Conservation (phyloP, 1,139 yeast genomes). For the Yamadazyma songkhlaensis region DNA sequence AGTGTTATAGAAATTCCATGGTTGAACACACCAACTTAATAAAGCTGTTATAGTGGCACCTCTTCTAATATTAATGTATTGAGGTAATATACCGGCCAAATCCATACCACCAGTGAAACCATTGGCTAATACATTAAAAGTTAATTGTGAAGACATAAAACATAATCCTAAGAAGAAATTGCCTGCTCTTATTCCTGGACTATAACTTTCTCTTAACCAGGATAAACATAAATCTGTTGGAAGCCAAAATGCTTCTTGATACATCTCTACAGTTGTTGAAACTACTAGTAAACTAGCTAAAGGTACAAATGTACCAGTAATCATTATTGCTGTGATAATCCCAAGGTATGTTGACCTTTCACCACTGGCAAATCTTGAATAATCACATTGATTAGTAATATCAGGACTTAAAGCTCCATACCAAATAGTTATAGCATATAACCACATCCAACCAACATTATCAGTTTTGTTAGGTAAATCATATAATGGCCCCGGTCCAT, state of each 20-base stretch:
- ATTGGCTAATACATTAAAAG: conserved; percentile 22
- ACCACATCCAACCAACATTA: conserved; percentile 19
- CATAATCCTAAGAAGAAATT: conserved; percentile 26
- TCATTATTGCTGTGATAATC: conserved; percentile 15
- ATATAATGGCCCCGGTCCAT: conserved; percentile 17
- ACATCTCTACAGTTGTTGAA: conserved; percentile 28
- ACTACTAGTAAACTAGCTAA: conserved; percentile 22
- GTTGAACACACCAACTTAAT: conserved; percentile 19
- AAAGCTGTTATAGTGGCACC: conserved; percentile 20
- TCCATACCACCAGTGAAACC: conserved; percentile 30
- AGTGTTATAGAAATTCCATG: conserved; percentile 19
- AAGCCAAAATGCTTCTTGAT: conserved; percentile 24
- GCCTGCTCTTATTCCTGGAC: conserved; percentile 26
- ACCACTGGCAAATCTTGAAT: conserved; percentile 35
- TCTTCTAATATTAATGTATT: conserved; percentile 27
- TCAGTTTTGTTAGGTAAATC: conserved; percentile 8
- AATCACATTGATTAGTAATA: conserved; percentile 42
- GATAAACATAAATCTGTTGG: conserved; percentile 31
- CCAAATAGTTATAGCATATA: conserved; percentile 20
- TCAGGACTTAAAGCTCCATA: conserved; percentile 31
- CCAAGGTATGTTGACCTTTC: conserved; percentile 14
- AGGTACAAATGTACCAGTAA: conserved; percentile 21
- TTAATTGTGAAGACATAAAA: conserved; percentile 20
- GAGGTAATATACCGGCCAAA: conserved; percentile 26
- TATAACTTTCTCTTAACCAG: conserved; percentile 20